Evolutionary conservation across 225 moss, liverwort and hornwort genomes (phyloP).

Genomic region (Polytrichum commune): DNA sequence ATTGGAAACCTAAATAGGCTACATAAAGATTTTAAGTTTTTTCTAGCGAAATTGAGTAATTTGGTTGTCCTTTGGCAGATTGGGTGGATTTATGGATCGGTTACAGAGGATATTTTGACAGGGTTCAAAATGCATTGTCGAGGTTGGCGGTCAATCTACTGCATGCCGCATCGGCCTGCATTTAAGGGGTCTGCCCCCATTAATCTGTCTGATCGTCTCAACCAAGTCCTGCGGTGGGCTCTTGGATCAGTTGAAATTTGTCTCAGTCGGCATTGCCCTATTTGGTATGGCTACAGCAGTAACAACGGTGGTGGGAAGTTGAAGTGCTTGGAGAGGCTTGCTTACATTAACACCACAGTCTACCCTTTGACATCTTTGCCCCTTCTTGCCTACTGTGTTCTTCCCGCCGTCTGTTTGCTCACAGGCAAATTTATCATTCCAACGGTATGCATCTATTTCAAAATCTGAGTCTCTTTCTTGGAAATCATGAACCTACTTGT

Average conservation of each 20-base stretch:
- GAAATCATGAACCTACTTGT: no score
- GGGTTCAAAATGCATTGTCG: constrained; percentile 91
- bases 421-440: constrained; percentile 66
- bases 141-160: constrained; percentile 90
- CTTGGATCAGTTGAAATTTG: constrained; percentile 55
- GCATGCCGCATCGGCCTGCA: constrained; percentile 73
- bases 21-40: no score
- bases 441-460: constrained; percentile 33
- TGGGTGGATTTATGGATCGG: constrained; percentile 91
- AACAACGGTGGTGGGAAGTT: constrained; percentile 25
- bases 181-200: constrained; percentile 88
- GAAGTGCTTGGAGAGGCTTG: constrained; percentile 75
- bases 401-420: constrained; percentile 46
- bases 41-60: no score
- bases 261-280: constrained; percentile 46
- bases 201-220: constrained; percentile 76
- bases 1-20: no score
- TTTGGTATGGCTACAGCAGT: constrained; percentile 49
- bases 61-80: constrained; percentile 55
- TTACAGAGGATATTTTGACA: constrained; percentile 88
- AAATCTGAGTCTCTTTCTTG: constrained; percentile 11
- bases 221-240: constrained; percentile 88
- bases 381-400: constrained; percentile 70
- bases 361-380: constrained; percentile 82
- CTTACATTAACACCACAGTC: constrained; percentile 82